These are phyloP conservation scores for Funneliformis mosseae DNA, from an alignment of 192 early-diverging fungal genomes.

Conservation along the genomic window DNA sequence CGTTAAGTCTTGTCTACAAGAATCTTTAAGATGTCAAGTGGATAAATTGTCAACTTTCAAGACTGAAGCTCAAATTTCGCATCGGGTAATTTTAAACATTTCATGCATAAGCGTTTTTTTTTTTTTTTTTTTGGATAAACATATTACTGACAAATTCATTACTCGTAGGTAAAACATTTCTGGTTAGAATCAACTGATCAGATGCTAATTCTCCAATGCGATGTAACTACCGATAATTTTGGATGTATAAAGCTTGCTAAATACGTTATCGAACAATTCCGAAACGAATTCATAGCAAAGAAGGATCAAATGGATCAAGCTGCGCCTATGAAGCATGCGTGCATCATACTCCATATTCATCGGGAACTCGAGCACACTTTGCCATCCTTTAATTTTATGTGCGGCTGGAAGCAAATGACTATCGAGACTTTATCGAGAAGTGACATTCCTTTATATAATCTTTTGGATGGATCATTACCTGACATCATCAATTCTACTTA, in stretches of 20 bases:
- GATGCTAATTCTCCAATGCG: conserved; percentile 29
- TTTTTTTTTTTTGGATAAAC: too few species aligned
- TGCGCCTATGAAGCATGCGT: conserved; percentile 12
- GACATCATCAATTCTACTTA: conserved; percentile 15
- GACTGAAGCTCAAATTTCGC: conserved; percentile 25
- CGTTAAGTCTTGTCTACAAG: conserved; percentile 22
- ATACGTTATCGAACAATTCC: conserved; percentile 30
- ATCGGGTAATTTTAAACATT: not conserved
- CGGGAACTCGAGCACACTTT: not conserved
- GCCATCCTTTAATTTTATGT: conserved; percentile 25
- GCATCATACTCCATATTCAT: conserved; percentile 34
- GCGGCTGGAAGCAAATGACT: conserved; percentile 32
- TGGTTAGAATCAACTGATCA: conserved; percentile 29
- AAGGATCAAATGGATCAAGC: not conserved
- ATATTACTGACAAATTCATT: too few species aligned
- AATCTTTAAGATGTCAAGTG: conserved; percentile 12
- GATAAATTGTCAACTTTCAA: conserved; percentile 31
- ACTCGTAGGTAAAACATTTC: conserved; percentile 14
- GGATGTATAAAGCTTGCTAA: conserved; percentile 33
- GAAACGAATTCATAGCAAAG: not conserved
- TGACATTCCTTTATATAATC: not conserved
- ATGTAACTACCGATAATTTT: conserved; percentile 8
- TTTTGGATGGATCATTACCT: conserved; percentile 8
- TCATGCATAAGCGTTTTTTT: too few species aligned
- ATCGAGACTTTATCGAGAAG: conserved; percentile 24